Conservation (phyloP, 495 filamentous ascomycete species). For the Aspergillus affinis region DNA sequence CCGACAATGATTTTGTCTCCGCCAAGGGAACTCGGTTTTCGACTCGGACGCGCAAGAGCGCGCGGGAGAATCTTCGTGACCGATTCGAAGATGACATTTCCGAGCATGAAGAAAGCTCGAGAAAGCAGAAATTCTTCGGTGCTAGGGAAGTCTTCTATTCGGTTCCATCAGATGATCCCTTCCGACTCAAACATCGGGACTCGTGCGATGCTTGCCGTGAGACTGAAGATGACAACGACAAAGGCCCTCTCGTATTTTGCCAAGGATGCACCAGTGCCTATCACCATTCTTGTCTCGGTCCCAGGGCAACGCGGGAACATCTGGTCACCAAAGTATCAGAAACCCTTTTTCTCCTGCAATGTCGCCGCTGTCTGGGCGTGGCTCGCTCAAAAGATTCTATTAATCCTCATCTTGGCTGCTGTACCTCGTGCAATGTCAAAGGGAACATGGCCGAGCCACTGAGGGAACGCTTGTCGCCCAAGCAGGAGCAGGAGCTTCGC, state of each 20-base stretch:
- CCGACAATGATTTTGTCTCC: constrained; percentile 15
- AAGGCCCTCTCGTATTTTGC: constrained; percentile 72
- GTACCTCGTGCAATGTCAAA: constrained; percentile 61
- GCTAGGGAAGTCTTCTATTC: constrained; percentile 69
- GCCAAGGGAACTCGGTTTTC: constrained; percentile 27
- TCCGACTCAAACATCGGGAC: constrained; percentile 64
- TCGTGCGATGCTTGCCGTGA: constrained; percentile 71
- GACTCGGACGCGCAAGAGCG: constrained; percentile 24
- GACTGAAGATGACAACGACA: constrained; percentile 50
- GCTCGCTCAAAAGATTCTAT: constrained; percentile 63
- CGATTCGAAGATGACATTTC: constrained; percentile 65
- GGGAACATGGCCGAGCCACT: constrained; percentile 70
- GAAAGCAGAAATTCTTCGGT: constrained; percentile 50
- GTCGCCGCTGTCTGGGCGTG: constrained; percentile 74
- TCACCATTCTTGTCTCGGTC: constrained; percentile 78
- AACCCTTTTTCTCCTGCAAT: constrained; percentile 84
- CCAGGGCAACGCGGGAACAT: constrained; percentile 73
- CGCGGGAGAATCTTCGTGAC: constrained; percentile 62
- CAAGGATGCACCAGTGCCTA: constrained; percentile 86
- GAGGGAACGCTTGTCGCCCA: constrained; percentile 62
- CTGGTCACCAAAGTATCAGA: constrained; percentile 86
- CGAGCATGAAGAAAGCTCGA: constrained; percentile 48
- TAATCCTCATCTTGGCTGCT: constrained; percentile 67
- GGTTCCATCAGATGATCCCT: constrained; percentile 54
- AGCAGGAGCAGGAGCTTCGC: constrained; percentile 79